Evolutionary conservation across 805 yeast genomes (phyloP), one percentile per base, ranked within the genome.

Genomic region (Saturnispora mendoncae): DNA sequence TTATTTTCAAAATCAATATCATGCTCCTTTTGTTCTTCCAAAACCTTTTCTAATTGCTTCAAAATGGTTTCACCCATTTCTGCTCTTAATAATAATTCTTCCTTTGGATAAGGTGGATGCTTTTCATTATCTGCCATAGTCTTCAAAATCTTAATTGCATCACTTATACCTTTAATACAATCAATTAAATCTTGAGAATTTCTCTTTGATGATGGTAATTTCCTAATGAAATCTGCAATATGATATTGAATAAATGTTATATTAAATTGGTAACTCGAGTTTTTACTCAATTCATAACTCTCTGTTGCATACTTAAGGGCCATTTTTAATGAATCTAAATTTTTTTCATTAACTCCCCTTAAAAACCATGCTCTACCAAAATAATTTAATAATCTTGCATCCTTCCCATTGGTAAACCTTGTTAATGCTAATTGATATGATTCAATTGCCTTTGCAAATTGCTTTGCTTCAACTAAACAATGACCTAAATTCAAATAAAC

Each of bases 291-390:
- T 35, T 60, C 51, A 52, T 67, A 69, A 0, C 95, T 85, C 46
- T 69, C 66, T 49, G 72, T 65, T 5, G 85, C 73, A 50, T 73
- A 76, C 33, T 73, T 78, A 43, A 86, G 66, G 0, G 95, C 73
- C 41, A 69, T 76, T 31, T 71, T 64, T 41, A 80, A 73, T 46
- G 70, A 76, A n/a, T 65, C 73, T 36, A 78, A 55, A 43, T 73
- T 80, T 59, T 73, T 79, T 54, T 84, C 95, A 25, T 68, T 64
- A 30, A 70, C 56, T 9, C 85, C 97, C 57, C 95, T 72, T 19
- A 77, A 69, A 48, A 78, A 78, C 97, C 97, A 88, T 2, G 92
- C 90, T 47, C 88, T 74, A 33, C 95, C 95, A 45, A 90, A 68
- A 48, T 84, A 70, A 14, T 86, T 76, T 48, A 80, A 61, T 24